phyloP scores from a whole-genome alignment of 495 filamentous ascomycete genomes.

The Penicillium bovifimosum region DNA sequence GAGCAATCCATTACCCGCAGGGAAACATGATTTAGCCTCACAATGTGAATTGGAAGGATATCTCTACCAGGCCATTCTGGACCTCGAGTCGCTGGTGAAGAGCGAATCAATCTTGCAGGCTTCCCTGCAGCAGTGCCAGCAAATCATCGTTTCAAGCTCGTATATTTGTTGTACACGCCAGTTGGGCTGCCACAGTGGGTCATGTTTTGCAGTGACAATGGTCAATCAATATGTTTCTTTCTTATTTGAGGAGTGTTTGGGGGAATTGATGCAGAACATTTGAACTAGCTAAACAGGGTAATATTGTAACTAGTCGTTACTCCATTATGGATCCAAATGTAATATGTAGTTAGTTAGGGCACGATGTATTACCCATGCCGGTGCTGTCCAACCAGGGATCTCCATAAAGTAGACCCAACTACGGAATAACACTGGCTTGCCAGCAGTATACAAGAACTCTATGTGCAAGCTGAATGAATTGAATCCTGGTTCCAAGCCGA shows the following conservation, averaged over 20 bases:
- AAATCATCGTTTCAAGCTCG: no score
- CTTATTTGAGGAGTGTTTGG: not conserved
- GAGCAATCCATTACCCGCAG: no score
- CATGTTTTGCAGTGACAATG: constrained; percentile 17
- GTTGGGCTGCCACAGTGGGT: constrained; percentile 23
- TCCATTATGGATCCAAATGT: no score
- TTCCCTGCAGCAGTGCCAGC: constrained; percentile 22
- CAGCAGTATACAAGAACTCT: not conserved
- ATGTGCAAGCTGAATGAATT: not conserved
- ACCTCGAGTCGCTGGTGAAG: constrained; percentile 16
- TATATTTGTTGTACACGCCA: constrained; percentile 37
- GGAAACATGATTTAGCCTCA: not conserved
- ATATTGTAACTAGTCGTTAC: no score
- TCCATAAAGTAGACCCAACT: not conserved
- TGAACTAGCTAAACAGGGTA: not conserved
- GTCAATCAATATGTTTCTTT: constrained; percentile 7
- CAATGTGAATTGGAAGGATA: not conserved
- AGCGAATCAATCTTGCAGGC: constrained; percentile 21
- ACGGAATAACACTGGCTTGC: not conserved
- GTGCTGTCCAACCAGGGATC: not conserved
- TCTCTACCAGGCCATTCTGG: constrained; percentile 15
- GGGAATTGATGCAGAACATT: not conserved
- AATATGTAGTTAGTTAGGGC: no score
- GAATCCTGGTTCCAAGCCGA: not conserved
- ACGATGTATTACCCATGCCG: not conserved